Base-by-base conservation (phyloP, 768 basidiomycete genomes). In the Hypholoma sublateritium region DNA sequence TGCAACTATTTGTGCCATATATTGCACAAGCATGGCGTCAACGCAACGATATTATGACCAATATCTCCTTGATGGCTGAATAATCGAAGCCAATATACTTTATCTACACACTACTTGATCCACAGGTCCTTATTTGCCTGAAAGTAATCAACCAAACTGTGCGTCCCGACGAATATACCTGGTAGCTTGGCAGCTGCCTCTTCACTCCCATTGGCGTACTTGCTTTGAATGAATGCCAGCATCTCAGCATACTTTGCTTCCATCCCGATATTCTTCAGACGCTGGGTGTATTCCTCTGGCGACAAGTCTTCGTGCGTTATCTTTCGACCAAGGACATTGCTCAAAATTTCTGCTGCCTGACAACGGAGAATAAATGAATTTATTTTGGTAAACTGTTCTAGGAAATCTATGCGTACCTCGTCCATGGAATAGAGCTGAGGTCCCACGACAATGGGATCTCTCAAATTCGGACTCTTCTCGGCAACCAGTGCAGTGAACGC, bases 391-490 rank as follows among this genome's bases (percentile, higher is more conserved):
- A 5, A 7, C 7, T 21, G 9, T 14, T 22, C 19, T 28, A 17
- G 1, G 3, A 12, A 13, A 5, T 35, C 5, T 22, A 22, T 4
- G 49, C 60, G 41, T 22, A 72, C 74, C 61, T 74, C 62, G 53
- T 72, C 69, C 35, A 72, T 72, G 7, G 62, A 62, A 6, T 66
- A 61, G 3, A 71, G 42, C 16, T 73, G 68, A 0, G 73, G 72
- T 3, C 75, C 74, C 25, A 75, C 61, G 7, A 77, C 63, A 34
- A 68, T 61, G 13, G 61, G 62, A 14, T 72, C 69, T 1, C 53
- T 65, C 28, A 32, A 32, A 39, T 70, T 65, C 6, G 63, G 51
- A 37, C 59, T 68, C 32, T 63, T 60, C 16, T 66, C 57, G 21
- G 65, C 62, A 2, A 63, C 57, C 12, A 77, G 55, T 0, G 67